phyloP scores from a whole-genome alignment of 75 land plant genomes.

The Selaginella moellendorffii region DNA sequence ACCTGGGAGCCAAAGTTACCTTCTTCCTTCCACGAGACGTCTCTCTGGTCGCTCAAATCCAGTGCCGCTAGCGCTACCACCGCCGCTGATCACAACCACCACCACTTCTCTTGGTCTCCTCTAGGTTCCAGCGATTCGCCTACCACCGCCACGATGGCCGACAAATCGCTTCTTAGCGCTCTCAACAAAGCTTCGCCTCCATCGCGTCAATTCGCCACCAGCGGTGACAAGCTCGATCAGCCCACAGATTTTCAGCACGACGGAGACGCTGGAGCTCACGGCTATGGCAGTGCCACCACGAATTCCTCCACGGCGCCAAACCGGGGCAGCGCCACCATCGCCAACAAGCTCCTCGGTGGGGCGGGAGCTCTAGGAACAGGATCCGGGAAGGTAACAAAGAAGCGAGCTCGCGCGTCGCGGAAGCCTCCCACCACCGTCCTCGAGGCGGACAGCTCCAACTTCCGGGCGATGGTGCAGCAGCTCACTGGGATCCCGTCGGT shows the following conservation, averaged over 20 bases:
- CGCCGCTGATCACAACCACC: background rate
- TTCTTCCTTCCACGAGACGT: background rate
- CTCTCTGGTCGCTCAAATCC: background rate
- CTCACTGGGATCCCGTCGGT: slow-evolving; percentile 8
- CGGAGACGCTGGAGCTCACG: too few species aligned
- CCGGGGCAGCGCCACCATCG: background rate
- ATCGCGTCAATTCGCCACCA: too few species aligned
- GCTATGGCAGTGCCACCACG: too few species aligned
- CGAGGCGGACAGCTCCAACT: slow-evolving; percentile 7
- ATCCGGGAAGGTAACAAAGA: slow-evolving; percentile 6
- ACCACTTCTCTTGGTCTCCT: background rate
- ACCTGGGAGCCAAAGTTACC: background rate
- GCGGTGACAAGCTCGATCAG: too few species aligned
- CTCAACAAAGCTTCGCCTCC: too few species aligned
- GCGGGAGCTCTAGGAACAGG: too few species aligned
- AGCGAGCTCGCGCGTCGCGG: slow-evolving; percentile 9
- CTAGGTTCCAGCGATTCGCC: background rate
- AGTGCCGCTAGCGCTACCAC: background rate
- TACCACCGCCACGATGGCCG: background rate
- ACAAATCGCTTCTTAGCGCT: too few species aligned
- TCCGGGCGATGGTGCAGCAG: slow-evolving; percentile 20
- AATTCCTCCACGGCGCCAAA: background rate
- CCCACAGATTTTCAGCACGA: too few species aligned
- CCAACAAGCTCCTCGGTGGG: background rate
- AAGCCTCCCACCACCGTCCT: slow-evolving; percentile 12